Evolutionary conservation across 2,329 filamentous ascomycete species (phyloP).

Genomic region (Colletotrichum australisinense): DNA sequence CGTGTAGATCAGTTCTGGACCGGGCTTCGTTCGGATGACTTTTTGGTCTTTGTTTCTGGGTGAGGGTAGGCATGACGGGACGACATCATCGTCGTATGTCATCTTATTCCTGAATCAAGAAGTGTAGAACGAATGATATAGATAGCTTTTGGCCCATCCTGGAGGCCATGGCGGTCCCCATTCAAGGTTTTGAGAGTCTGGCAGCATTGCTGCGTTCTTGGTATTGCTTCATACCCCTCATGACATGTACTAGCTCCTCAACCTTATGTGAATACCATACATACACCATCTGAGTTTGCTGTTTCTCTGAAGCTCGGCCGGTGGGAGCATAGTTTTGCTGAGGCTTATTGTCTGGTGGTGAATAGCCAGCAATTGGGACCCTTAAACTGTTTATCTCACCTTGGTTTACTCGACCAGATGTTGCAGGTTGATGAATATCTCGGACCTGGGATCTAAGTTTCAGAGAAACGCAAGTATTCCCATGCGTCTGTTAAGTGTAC

Average conservation of each 20-base stretch:
- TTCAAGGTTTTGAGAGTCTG: not conserved
- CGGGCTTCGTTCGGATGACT: not conserved
- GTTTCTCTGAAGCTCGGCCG: not conserved
- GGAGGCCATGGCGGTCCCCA: not conserved
- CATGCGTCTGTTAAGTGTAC: too few species aligned
- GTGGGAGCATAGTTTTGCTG: not conserved
- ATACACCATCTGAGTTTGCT: not conserved
- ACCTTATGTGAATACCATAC: not conserved
- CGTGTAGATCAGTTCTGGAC: not conserved
- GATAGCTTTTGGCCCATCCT: not conserved
- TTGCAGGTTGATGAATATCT: too few species aligned
- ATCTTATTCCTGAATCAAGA: not conserved
- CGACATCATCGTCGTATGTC: not conserved
- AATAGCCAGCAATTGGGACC: too few species aligned
- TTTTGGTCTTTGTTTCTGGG: not conserved
- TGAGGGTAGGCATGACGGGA: not conserved
- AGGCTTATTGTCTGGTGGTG: too few species aligned
- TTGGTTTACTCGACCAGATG: too few species aligned
- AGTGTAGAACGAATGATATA: not conserved
- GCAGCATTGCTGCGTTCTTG: not conserved
- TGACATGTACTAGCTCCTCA: not conserved
- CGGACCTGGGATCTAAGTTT: too few species aligned
- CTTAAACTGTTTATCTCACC: too few species aligned
- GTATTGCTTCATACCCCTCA: not conserved
- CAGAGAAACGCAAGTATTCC: too few species aligned